These are phyloP conservation scores for Pisolithus microcarpus DNA, from an alignment of 768 basidiomycete species.

Conservation along the genomic window DNA sequence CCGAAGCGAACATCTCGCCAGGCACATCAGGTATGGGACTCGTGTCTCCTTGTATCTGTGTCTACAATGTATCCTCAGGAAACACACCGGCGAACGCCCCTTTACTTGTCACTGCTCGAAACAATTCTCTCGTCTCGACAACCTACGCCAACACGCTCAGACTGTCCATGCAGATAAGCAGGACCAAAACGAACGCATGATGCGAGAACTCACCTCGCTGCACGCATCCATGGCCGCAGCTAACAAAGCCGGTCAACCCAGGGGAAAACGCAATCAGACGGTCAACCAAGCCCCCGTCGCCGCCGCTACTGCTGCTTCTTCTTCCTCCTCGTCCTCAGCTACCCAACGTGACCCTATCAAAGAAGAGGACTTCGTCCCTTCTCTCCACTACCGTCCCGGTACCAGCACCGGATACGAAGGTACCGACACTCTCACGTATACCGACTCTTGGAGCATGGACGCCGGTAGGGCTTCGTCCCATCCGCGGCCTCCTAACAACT, in stretches of 20 bases:
- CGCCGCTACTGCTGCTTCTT: constrained; percentile 12
- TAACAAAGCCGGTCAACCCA: constrained; percentile 32
- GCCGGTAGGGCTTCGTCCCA: constrained; percentile 22
- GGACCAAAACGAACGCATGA: constrained; percentile 84
- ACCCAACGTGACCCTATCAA: constrained; percentile 30
- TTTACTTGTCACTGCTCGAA: constrained; percentile 95
- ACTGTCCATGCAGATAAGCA: constrained; percentile 95
- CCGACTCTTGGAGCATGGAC: constrained; percentile 32
- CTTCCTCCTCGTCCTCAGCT: constrained; percentile 3
- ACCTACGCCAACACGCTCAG: constrained; percentile 93
- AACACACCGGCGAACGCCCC: constrained; percentile 96
- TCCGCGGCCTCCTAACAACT: constrained; percentile 35
- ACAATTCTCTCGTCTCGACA: constrained; percentile 93
- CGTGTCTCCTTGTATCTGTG: too few species aligned
- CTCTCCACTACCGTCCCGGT: constrained; percentile 53
- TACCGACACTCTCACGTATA: constrained; percentile 24
- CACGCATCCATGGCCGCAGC: constrained; percentile 73
- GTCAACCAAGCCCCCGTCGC: constrained; percentile 5
- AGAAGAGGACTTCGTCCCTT: constrained; percentile 34
- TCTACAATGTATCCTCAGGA: constrained; percentile 44
- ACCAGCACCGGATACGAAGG: constrained; percentile 70
- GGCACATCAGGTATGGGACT: constrained; percentile 79
- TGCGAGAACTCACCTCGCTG: constrained; percentile 79
- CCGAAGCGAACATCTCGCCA: constrained; percentile 89
- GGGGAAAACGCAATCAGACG: constrained; percentile 34